Conservation (phyloP, 768 basidiomycete genomes). For the Naganishia kalamii region DNA sequence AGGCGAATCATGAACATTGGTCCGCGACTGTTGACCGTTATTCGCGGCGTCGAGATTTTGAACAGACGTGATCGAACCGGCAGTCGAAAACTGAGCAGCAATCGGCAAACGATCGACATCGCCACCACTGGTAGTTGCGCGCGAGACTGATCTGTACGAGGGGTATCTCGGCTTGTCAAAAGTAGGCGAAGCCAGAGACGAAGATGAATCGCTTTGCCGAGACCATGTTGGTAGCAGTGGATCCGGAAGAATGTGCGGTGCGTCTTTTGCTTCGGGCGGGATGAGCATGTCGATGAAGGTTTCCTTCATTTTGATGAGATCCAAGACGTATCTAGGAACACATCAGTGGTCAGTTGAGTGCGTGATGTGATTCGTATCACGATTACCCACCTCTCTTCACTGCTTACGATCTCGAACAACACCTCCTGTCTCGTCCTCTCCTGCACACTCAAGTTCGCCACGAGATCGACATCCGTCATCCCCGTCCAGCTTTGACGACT, state of each 20-base stretch:
- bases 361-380: not conserved
- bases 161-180: slow-evolving; percentile 2
- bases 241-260: slow-evolving; percentile 31
- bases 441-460: slow-evolving; percentile 83
- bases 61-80: not conserved
- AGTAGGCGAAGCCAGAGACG: slow-evolving; percentile 15
- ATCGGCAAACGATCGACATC: slow-evolving; percentile 71
- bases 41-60: not conserved
- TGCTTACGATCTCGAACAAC: slow-evolving; percentile 90
- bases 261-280: slow-evolving; percentile 63
- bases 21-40: not conserved
- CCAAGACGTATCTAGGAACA: slow-evolving; percentile 72
- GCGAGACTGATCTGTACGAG: not conserved
- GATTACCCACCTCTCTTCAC: slow-evolving; percentile 76
- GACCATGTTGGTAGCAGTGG: slow-evolving; percentile 19
- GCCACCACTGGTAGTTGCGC: not conserved
- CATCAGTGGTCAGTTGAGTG: not conserved
- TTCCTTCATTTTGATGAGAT: slow-evolving; percentile 84
- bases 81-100: slow-evolving; percentile 73
- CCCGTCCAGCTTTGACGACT: slow-evolving; percentile 66
- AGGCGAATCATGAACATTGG: not conserved
- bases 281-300: slow-evolving; percentile 85
- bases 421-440: slow-evolving; percentile 95
- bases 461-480: slow-evolving; percentile 86
- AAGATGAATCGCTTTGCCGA: slow-evolving; percentile 22